phyloP scores from a whole-genome alignment of 768 basidiomycete genomes.

The Mycena indigotica region DNA sequence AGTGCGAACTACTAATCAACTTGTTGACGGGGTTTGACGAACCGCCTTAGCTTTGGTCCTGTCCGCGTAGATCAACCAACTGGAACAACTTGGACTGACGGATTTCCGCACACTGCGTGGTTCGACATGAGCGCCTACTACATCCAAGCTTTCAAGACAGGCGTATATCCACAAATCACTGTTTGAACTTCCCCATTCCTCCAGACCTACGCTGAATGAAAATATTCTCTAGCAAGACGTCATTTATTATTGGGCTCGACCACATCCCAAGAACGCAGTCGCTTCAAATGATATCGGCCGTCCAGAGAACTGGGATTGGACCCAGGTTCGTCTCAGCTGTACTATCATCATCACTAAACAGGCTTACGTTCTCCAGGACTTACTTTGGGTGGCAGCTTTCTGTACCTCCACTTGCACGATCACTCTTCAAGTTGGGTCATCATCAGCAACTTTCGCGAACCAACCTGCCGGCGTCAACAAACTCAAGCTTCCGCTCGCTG shows the following conservation, averaged over 20 bases:
- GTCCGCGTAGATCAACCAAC: conserved; percentile 51
- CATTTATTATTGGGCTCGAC: conserved; percentile 63
- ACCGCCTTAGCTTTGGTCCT: conserved; percentile 50
- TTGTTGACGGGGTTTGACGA: no score
- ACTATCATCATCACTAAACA: neutral
- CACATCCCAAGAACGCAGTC: conserved; percentile 57
- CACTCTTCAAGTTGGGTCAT: conserved; percentile 47
- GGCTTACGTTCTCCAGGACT: conserved; percentile 44
- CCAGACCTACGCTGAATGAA: neutral
- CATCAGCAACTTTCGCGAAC: conserved; percentile 41
- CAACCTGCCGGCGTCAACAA: conserved; percentile 58
- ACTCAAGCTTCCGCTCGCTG: conserved; percentile 56
- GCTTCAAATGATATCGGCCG: conserved; percentile 45
- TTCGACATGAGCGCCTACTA: conserved; percentile 67
- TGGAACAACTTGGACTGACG: conserved; percentile 45
- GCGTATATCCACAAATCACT: conserved; percentile 58
- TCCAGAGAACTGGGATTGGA: conserved; percentile 54
- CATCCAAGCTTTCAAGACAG: conserved; percentile 68
- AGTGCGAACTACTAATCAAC: no score
- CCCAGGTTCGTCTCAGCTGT: conserved; percentile 41
- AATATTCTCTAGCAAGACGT: conserved; percentile 42
- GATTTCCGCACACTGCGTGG: conserved; percentile 55
- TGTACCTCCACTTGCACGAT: conserved; percentile 55
- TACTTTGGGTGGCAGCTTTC: conserved; percentile 68
- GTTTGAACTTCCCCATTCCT: conserved; percentile 38